A percentile compares a stretch with the other conserved stretches of the same genome.
Conservation (phyloP, 768 basidiomycete genomes). For the Lentinus brumalis region DNA sequence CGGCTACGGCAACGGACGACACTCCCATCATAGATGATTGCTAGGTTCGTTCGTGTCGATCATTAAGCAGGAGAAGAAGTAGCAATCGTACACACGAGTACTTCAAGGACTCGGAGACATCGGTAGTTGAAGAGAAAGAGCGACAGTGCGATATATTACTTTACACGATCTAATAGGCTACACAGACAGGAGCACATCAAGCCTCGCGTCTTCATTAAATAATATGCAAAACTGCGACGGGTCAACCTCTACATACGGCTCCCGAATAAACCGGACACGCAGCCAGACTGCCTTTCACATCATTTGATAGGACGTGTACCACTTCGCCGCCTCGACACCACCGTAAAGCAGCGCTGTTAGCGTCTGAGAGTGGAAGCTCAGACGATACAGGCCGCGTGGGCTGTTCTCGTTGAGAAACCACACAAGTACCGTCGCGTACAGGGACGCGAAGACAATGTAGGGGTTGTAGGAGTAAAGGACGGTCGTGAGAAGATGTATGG, state of each 20-base stretch:
- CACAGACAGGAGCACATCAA: too few relatives aligned
- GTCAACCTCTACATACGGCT: neutral
- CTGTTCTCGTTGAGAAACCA: conserved; percentile 8
- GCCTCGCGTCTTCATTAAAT: too few relatives aligned
- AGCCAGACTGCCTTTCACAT: neutral
- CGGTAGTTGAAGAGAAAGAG: too few relatives aligned
- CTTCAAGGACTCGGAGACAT: too few relatives aligned
- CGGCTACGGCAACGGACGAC: too few relatives aligned
- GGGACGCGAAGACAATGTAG: conserved; percentile 11
- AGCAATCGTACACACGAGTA: too few relatives aligned
- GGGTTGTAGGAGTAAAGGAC: conserved; percentile 5
- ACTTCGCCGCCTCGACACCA: neutral
- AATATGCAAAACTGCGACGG: too few relatives aligned
- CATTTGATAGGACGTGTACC: neutral
- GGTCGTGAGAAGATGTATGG: conserved; percentile 2
- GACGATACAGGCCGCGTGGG: conserved; percentile 4
- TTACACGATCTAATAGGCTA: too few relatives aligned
- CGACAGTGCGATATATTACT: too few relatives aligned
- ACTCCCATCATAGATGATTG: too few relatives aligned
- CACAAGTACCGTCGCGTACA: conserved; percentile 7
- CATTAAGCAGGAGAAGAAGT: too few relatives aligned
- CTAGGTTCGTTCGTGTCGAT: too few relatives aligned
- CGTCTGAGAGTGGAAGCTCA: conserved; percentile 14
- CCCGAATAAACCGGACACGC: neutral
- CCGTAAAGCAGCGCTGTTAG: neutral